Evolutionary conservation across 805 yeast species (phyloP).

Genomic region (Kuraishia piskuri): DNA sequence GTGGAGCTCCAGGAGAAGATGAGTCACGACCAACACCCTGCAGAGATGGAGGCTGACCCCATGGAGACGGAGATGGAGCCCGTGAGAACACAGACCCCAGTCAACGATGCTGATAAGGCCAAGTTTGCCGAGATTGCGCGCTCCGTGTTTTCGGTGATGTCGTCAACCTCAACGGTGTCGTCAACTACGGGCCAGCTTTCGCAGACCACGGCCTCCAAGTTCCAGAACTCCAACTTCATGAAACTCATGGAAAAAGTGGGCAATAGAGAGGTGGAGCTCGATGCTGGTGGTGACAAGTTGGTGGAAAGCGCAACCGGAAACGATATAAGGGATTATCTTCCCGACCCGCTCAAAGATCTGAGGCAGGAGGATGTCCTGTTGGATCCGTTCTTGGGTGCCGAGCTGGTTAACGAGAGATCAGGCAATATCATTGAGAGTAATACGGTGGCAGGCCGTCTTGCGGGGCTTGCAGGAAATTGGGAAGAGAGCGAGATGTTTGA

Average conservation of each 20-base stretch:
- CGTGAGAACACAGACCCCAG: background rate
- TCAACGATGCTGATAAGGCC: slow-evolving; percentile 20
- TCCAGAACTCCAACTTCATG: slow-evolving; percentile 30
- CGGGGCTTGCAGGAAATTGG: background rate
- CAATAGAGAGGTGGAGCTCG: slow-evolving; percentile 28
- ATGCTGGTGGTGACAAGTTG: slow-evolving; percentile 25
- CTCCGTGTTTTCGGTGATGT: slow-evolving; percentile 29
- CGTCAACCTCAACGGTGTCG: slow-evolving; percentile 14
- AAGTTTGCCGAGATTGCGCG: slow-evolving; percentile 31
- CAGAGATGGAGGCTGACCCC: background rate
- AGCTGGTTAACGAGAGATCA: background rate
- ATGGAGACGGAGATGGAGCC: slow-evolving; percentile 1
- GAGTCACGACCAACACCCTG: slow-evolving; percentile 5
- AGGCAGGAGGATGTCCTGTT: slow-evolving; percentile 11
- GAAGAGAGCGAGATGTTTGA: background rate
- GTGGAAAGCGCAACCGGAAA: slow-evolving; percentile 24
- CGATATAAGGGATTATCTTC: slow-evolving; percentile 24
- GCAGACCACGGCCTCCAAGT: slow-evolving; percentile 23
- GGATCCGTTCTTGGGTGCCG: background rate
- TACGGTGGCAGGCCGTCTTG: background rate
- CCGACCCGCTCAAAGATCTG: slow-evolving; percentile 19
- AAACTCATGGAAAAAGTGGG: slow-evolving; percentile 32
- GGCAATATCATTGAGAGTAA: background rate
- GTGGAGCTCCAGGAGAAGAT: slow-evolving; percentile 9
- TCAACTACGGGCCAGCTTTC: slow-evolving; percentile 12